A percentile compares a stretch with the other conserved stretches of the same genome.
These are phyloP conservation scores for Kuraishia piskuri DNA, from an alignment of 805 yeast species.

Conservation along the genomic window DNA sequence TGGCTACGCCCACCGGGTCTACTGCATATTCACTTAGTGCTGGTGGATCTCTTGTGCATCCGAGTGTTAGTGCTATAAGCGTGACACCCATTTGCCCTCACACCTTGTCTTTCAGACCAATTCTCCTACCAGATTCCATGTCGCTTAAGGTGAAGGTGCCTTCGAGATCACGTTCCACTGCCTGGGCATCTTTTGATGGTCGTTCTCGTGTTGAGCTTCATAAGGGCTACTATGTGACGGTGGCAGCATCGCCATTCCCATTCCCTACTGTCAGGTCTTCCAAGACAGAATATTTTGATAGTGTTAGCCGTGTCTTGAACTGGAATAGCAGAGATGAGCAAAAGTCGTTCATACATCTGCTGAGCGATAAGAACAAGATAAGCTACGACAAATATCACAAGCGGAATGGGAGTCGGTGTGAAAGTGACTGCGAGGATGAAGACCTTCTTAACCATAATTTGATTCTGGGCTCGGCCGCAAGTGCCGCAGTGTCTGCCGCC, in stretches of 20 bases:
- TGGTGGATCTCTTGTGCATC: slow-evolving; percentile 92
- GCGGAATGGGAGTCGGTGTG: slow-evolving; percentile 9
- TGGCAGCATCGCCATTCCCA: slow-evolving; percentile 82
- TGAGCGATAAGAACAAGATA: slow-evolving; percentile 47
- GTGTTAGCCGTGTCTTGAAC: slow-evolving; percentile 77
- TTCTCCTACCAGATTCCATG: slow-evolving; percentile 91
- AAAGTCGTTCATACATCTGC: slow-evolving; percentile 61
- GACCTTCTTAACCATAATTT: slow-evolving; percentile 5
- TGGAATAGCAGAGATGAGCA: slow-evolving; percentile 93
- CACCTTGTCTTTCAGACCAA: slow-evolving; percentile 87
- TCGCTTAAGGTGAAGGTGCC: slow-evolving; percentile 77
- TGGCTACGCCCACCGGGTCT: slow-evolving; percentile 94
- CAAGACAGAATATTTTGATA: slow-evolving; percentile 71
- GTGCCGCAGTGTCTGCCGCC: background rate
- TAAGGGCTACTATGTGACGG: slow-evolving; percentile 78
- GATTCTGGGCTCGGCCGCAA: background rate
- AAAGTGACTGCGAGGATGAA: slow-evolving; percentile 15
- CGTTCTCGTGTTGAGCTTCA: slow-evolving; percentile 72
- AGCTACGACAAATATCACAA: slow-evolving; percentile 24
- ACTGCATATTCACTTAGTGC: slow-evolving; percentile 94
- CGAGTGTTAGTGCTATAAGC: slow-evolving; percentile 85
- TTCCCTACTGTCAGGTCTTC: slow-evolving; percentile 86
- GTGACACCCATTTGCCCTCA: slow-evolving; percentile 97
- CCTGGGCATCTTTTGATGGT: slow-evolving; percentile 97
- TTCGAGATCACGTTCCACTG: slow-evolving; percentile 68